Conservation (phyloP, 2,329 filamentous ascomycete species). For the Cladosporium halotolerans region DNA sequence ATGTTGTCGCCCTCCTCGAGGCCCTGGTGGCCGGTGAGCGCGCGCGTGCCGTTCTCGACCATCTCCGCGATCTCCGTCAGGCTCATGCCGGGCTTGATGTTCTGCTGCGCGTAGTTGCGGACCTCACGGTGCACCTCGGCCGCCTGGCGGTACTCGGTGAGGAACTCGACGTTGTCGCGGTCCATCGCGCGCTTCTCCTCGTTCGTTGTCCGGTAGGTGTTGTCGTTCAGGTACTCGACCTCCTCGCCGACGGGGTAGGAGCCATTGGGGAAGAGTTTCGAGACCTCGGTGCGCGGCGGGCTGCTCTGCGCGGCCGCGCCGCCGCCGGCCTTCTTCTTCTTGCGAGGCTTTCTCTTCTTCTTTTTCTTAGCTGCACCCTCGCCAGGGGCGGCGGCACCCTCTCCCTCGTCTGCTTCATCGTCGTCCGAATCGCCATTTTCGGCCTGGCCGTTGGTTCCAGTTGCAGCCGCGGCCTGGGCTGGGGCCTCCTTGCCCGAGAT, state of each 20-base stretch:
- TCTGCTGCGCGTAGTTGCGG: constrained; percentile 44
- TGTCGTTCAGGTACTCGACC: constrained; percentile 40
- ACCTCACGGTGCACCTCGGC: constrained; percentile 53
- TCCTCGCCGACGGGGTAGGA: constrained; percentile 44
- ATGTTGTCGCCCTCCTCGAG: constrained; percentile 47
- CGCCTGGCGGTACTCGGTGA: constrained; percentile 50
- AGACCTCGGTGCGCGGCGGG: constrained; percentile 43
- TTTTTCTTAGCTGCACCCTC: constrained; percentile 40
- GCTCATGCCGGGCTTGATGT: constrained; percentile 45
- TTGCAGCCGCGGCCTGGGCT: constrained; percentile 15
- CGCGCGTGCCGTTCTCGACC: constrained; percentile 50
- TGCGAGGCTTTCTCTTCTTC: constrained; percentile 40
- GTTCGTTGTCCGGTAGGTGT: constrained; percentile 40
- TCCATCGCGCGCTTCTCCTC: constrained; percentile 43
- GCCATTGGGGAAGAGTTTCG: constrained; percentile 40
- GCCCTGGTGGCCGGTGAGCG: constrained; percentile 46
- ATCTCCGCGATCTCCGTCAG: constrained; percentile 46
- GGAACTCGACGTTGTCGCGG: constrained; percentile 42
- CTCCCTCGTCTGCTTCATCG: constrained; percentile 28
- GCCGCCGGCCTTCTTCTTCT: constrained; percentile 27
- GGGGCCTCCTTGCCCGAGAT: constrained; percentile 16
- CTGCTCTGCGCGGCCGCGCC: constrained; percentile 36
- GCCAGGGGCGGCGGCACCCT: constrained; percentile 11
- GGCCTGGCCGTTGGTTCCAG: constrained; percentile 25
- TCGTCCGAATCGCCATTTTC: constrained; percentile 32